Conservation (phyloP, 805 yeast species). For the Starmera amethionina region DNA sequence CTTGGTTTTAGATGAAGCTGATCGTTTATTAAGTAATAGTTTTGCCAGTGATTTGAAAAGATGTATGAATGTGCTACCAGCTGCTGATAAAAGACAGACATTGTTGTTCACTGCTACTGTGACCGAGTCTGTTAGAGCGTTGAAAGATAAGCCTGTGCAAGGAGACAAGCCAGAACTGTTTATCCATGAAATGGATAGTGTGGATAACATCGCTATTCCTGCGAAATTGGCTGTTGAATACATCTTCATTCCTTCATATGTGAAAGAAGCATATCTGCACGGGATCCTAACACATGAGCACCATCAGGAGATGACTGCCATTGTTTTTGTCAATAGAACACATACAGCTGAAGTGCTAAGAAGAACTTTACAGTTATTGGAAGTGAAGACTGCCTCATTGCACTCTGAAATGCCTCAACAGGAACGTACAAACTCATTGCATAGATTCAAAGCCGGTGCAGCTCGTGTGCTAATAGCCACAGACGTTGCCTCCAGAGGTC, state of each 20-base stretch:
- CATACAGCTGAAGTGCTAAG: constrained; percentile 81
- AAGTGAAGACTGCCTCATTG: constrained; percentile 75
- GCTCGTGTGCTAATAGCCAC: constrained; percentile 91
- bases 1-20: constrained; percentile 93
- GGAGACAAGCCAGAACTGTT: constrained; percentile 47
- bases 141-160: constrained; percentile 54
- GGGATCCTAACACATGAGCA: constrained; percentile 53
- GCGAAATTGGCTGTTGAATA: constrained; percentile 54
- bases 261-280: constrained; percentile 81
- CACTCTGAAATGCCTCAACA: constrained; percentile 93
- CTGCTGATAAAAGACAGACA: constrained; percentile 70
- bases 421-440: constrained; percentile 86
- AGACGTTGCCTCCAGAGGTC: constrained; percentile 95
- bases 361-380: constrained; percentile 64
- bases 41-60: constrained; percentile 70
- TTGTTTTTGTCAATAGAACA: constrained; percentile 88
- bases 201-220: constrained; percentile 76
- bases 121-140: constrained; percentile 79
- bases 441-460: constrained; percentile 88
- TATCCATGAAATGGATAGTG: constrained; percentile 64
- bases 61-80: constrained; percentile 67
- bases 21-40: constrained; percentile 74
- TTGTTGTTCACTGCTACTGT: constrained; percentile 91
- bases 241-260: constrained; percentile 74
- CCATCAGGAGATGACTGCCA: constrained; percentile 58